These are phyloP conservation scores for Lathyrus oleraceus DNA, from an alignment of 306 rosid species.

Conservation along the genomic window DNA sequence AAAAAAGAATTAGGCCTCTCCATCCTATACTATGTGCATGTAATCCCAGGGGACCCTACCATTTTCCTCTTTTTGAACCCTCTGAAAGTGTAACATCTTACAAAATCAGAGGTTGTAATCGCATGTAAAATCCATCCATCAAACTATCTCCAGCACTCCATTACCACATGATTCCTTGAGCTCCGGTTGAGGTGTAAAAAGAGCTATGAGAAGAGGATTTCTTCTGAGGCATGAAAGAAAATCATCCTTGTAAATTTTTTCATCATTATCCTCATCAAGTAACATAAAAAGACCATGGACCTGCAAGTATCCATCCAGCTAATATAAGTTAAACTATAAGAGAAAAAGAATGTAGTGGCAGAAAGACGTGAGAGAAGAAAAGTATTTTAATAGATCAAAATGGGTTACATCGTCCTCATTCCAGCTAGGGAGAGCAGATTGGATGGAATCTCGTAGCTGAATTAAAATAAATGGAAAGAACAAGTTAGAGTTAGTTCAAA, in stretches of 20 bases:
- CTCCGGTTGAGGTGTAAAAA: conserved; percentile 59
- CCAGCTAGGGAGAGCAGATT: conserved; percentile 53
- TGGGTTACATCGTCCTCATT: conserved; percentile 60
- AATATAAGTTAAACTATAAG: not conserved
- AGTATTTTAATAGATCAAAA: not conserved
- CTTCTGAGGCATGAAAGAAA: conserved; percentile 56
- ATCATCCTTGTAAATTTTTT: conserved; percentile 65
- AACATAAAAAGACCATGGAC: conserved; percentile 56
- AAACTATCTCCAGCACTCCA: conserved; percentile 47
- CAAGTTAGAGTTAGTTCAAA: conserved; percentile 35
- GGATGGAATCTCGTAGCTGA: conserved; percentile 66
- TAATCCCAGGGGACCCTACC: conserved; percentile 33
- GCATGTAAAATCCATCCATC: conserved; percentile 36
- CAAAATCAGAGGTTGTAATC: conserved; percentile 14
- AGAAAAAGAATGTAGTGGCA: not conserved
- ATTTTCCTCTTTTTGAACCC: conserved; percentile 16
- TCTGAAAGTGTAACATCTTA: conserved; percentile 27
- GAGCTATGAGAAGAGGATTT: conserved; percentile 80
- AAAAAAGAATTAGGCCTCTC: conserved; percentile 10
- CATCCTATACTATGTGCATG: conserved; percentile 29
- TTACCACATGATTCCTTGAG: conserved; percentile 36
- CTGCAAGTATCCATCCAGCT: conserved; percentile 49
- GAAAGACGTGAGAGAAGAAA: conserved; percentile 1
- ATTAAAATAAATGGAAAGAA: conserved; percentile 10
- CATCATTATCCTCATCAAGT: conserved; percentile 62